phyloP scores from a whole-genome alignment of 2,329 filamentous ascomycete genomes.

The Trichoderma atrobrunneum region DNA sequence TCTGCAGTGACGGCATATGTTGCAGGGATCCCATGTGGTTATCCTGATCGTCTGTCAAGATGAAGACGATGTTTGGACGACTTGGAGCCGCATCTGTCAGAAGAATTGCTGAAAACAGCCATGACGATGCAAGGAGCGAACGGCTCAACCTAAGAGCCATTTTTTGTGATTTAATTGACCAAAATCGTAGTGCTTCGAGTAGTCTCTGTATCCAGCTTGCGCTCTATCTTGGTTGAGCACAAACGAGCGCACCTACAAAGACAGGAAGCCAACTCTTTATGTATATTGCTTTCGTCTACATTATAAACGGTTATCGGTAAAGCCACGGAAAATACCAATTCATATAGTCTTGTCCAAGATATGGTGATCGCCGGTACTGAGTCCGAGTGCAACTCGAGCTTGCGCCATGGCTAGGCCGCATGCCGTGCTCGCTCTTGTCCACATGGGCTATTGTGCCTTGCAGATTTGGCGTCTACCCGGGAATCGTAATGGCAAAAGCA shows the following conservation, averaged over 20 bases:
- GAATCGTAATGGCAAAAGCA: background rate
- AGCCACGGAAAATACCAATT: background rate
- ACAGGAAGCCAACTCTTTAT: background rate
- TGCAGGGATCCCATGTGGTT: constrained; percentile 57
- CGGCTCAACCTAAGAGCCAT: background rate
- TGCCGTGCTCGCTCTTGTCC: constrained; percentile 7
- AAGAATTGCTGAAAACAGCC: background rate
- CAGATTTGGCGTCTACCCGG: background rate
- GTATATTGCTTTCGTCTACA: background rate
- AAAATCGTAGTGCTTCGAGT: background rate
- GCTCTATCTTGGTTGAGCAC: background rate
- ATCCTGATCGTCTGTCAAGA: constrained; percentile 68
- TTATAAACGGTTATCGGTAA: background rate
- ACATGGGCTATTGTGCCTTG: background rate
- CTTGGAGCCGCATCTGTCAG: background rate
- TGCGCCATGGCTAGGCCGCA: constrained; percentile 5
- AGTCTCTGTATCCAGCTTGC: background rate
- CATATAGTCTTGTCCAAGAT: background rate
- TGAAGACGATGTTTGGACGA: constrained; percentile 58
- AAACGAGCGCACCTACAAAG: background rate
- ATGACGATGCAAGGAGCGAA: constrained; percentile 4
- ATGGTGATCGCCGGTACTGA: background rate
- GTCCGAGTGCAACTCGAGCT: background rate
- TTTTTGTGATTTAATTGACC: background rate
- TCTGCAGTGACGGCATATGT: constrained; percentile 57